Percentiles rank a stretch among this genome's conserved stretches.
Conservation (phyloP, 352 stramenopile species). For the Globisporangium spinosum region DNA sequence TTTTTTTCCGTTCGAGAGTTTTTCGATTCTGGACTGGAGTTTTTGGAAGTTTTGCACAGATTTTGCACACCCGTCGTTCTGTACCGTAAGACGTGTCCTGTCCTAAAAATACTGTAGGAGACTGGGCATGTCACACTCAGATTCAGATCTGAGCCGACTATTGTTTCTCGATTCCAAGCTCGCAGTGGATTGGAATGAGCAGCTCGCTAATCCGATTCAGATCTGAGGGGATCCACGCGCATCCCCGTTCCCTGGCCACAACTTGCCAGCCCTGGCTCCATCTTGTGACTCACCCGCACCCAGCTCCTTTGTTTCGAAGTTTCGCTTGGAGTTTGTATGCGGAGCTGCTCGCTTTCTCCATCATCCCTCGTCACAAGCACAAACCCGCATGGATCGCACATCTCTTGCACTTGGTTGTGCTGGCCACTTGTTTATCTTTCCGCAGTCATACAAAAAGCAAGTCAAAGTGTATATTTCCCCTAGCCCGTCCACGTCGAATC, state of each 20-base stretch:
- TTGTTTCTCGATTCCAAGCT: not conserved
- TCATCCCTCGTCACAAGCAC: not conserved
- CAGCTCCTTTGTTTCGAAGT: slow-evolving; percentile 6
- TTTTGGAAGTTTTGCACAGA: not conserved
- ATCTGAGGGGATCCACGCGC: slow-evolving; percentile 4
- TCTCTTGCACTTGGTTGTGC: not conserved
- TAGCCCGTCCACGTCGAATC: not conserved
- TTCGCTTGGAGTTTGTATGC: not conserved
- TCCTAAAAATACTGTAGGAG: not conserved
- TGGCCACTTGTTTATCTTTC: slow-evolving; percentile 5
- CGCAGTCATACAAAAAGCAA: not conserved
- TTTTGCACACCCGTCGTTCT: not conserved
- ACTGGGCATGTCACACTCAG: not conserved
- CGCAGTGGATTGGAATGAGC: not conserved
- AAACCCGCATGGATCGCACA: slow-evolving; percentile 1
- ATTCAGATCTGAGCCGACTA: not conserved
- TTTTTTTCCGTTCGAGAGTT: too few species aligned
- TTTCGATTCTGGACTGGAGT: too few species aligned
- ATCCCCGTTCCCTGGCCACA: not conserved
- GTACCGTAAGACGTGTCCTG: not conserved
- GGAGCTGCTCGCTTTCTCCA: not conserved
- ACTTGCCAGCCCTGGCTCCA: slow-evolving; percentile 6
- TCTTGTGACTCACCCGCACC: slow-evolving; percentile 5
- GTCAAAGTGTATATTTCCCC: not conserved
- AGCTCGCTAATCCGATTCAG: not conserved